Evolutionary conservation across 768 basidiomycete genomes (phyloP).

Genomic region (Russula emetica): DNA sequence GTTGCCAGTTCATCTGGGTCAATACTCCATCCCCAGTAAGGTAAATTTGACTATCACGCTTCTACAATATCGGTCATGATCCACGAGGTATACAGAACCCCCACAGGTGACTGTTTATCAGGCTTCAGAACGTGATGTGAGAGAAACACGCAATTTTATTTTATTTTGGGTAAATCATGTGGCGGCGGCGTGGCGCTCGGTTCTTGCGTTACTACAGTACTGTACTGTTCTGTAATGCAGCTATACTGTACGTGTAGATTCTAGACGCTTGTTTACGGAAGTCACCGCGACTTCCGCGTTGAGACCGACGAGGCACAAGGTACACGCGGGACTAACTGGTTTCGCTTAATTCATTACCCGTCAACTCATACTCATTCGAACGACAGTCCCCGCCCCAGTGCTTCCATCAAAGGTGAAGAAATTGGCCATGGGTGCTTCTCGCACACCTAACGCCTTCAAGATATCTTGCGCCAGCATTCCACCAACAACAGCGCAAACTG

Average conservation of each 20-base stretch:
- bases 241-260: background rate
- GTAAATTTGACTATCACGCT: background rate
- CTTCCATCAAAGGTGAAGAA: conserved; percentile 85
- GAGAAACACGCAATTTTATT: background rate
- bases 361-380: conserved; percentile 44
- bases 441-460: conserved; percentile 81
- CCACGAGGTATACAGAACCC: background rate
- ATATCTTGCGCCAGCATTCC: conserved; percentile 95
- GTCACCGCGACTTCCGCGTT: background rate
- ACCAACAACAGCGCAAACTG: conserved; percentile 91
- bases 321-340: background rate
- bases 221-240: background rate
- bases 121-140: background rate
- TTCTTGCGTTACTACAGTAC: background rate
- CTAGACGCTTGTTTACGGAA: background rate
- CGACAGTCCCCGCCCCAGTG: conserved; percentile 71
- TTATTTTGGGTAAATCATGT: background rate
- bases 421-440: conserved; percentile 91
- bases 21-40: background rate
- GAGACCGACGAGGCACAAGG: background rate
- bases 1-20: background rate
- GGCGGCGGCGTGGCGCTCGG: background rate
- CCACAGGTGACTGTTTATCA: background rate
- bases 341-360: background rate
- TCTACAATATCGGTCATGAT: too few relatives aligned